Percentiles rank a stretch among this genome's conserved stretches.
Evolutionary conservation across 2,329 filamentous ascomycete genomes (phyloP).

Genomic region (Dothistroma pini): DNA sequence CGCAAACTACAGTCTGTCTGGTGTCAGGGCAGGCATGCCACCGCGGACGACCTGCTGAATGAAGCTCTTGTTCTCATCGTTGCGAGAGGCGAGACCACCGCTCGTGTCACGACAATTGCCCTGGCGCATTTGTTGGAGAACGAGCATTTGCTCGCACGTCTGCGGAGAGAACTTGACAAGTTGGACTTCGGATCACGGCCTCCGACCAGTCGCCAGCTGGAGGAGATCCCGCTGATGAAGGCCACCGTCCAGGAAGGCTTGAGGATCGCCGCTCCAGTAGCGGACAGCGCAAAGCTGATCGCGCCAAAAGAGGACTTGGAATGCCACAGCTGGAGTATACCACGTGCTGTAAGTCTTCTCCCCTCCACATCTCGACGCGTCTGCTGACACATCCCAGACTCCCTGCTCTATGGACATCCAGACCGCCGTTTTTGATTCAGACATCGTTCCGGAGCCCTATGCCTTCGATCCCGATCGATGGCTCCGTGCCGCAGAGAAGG

Average conservation of each 20-base stretch:
- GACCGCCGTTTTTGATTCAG: constrained; percentile 31
- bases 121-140: constrained; percentile 4
- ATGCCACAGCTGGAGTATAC: constrained; percentile 13
- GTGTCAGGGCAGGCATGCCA: too few relatives aligned
- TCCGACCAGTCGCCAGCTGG: constrained; percentile 6
- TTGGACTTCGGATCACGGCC: background rate
- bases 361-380: background rate
- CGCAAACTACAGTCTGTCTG: too few relatives aligned
- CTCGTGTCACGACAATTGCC: constrained; percentile 2
- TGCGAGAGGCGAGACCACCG: constrained; percentile 16
- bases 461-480: constrained; percentile 26
- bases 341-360: constrained; percentile 24
- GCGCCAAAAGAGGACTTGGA: constrained; percentile 18
- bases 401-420: constrained; percentile 24
- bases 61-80: constrained; percentile 13
- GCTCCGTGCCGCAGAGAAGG: constrained; percentile 4
- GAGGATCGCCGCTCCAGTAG: constrained; percentile 24
- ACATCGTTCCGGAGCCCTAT: constrained; percentile 30
- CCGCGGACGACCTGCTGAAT: too few relatives aligned
- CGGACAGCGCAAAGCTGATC: constrained; percentile 20
- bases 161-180: constrained; percentile 3
- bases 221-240: constrained; percentile 19
- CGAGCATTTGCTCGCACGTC: background rate
- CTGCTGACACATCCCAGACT: background rate
- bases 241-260: constrained; percentile 23